These are phyloP conservation scores for Taiozyma sp. DNA, from an alignment of 1,139 yeast species.

Conservation along the genomic window DNA sequence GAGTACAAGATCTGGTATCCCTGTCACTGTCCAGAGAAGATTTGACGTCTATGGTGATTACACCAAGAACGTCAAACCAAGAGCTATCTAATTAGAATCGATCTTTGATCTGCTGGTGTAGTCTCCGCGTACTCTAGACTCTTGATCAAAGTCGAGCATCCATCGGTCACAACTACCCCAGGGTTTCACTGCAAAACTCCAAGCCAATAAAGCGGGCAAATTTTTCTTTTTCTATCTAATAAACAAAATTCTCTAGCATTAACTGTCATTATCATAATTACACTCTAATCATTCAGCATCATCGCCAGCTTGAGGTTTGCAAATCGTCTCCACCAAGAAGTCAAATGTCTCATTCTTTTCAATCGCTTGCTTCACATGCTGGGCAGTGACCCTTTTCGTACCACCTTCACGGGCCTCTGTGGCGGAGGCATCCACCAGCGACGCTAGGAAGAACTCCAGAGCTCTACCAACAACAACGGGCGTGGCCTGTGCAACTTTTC, in stretches of 20 bases:
- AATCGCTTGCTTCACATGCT: constrained; percentile 81
- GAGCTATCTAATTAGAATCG: not conserved
- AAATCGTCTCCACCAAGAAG: constrained; percentile 59
- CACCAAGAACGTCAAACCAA: not conserved
- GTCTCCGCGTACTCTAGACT: not conserved
- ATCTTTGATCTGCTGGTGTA: not conserved
- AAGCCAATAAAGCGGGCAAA: not conserved
- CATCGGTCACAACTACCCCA: not conserved
- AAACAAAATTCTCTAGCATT: not conserved
- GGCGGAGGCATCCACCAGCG: constrained; percentile 80
- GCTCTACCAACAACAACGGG: constrained; percentile 97
- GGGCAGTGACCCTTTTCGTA: constrained; percentile 76
- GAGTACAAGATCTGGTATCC: constrained; percentile 64
- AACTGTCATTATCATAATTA: not conserved
- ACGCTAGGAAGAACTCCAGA: constrained; percentile 84
- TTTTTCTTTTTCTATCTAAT: not conserved
- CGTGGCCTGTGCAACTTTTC: constrained; percentile 97
- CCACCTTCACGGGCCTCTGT: constrained; percentile 73
- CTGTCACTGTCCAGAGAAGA: constrained; percentile 74
- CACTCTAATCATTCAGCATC: not conserved
- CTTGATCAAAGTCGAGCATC: not conserved
- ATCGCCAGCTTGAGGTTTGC: constrained; percentile 20
- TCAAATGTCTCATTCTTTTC: constrained; percentile 87
- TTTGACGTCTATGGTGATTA: constrained; percentile 48
- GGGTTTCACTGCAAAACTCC: not conserved